Evolutionary conservation across 179 eudicot genomes (phyloP), one percentile per base, ranked within the genome.

Genomic region (Spinacia oleracea): DNA sequence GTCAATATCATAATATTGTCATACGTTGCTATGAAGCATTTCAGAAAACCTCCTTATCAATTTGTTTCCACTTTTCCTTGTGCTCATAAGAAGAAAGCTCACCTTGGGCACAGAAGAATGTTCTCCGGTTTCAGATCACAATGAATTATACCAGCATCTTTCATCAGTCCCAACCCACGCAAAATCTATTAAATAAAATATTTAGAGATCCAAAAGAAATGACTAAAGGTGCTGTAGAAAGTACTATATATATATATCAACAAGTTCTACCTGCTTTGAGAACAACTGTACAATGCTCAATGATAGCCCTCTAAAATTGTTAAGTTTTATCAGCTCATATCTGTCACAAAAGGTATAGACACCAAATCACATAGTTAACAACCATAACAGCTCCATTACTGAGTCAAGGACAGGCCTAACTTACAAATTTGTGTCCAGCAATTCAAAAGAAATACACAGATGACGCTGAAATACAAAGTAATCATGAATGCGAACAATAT

Each of bases 51-150:
- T 20, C 56, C 67, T 25, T 40, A 45, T 29, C 60, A n/a, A 50
- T 29, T 6, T 34, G 21, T 79, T 62, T 40, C 43, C 72, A 23
- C 43, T 20, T 27, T 38, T 16, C 50, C 46, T 35, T 21, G 3
- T 20, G 75, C 35, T 64, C 78, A 83, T 73, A 38, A 74, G 29
- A 27, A 5, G 10, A 82, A 79, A 78, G 81, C 89, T 84, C 70
- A 91, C 99, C 98, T 96, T 70, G 97, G 86, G 85, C 93, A 89
- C 80, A 96, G 78, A 79, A 96, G 98, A 88, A 96, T 96, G 83
- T 96, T 96, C 81, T 96, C 99, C 59, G 97, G 99, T 84, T 96
- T 96, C 77, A 96, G 85, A 87, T 96, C 99, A 87, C 99, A 96
- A 81, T 96, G 98, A 78, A 96, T 91, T 70, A 96, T 94, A 68